These are phyloP conservation scores for Penicillium cinerascens DNA, from an alignment of 495 filamentous ascomycete species.

Conservation along the genomic window DNA sequence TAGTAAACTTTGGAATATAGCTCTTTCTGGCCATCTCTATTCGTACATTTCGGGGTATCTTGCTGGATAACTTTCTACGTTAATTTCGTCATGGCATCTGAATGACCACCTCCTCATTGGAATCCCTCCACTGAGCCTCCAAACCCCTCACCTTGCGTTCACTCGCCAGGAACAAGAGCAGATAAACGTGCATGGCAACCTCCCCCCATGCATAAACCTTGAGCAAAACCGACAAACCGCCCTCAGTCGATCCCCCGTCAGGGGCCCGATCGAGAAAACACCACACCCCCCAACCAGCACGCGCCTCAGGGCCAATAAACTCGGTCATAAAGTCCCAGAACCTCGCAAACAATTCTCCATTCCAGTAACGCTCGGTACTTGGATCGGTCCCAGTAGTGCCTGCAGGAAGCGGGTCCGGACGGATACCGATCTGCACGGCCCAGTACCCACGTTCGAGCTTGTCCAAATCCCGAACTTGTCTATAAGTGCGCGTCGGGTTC, in stretches of 20 bases:
- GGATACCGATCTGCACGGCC: constrained; percentile 48
- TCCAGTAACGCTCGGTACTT: constrained; percentile 24
- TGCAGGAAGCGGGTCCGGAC: background rate
- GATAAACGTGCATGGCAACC: constrained; percentile 58
- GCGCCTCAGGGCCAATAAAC: constrained; percentile 51
- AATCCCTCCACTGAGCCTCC: constrained; percentile 57
- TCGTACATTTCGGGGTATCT: too few species aligned
- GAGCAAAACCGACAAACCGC: constrained; percentile 16
- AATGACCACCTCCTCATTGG: constrained; percentile 47
- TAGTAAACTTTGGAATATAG: too few species aligned
- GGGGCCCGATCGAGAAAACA: constrained; percentile 35
- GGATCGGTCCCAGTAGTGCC: background rate
- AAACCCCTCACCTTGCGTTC: constrained; percentile 51
- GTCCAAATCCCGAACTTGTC: constrained; percentile 51
- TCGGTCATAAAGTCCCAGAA: constrained; percentile 62
- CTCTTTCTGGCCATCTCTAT: too few species aligned
- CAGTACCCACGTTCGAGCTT: constrained; percentile 67
- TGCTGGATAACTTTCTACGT: too few species aligned
- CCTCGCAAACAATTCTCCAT: constrained; percentile 28
- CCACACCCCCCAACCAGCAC: constrained; percentile 68
- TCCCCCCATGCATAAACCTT: constrained; percentile 67
- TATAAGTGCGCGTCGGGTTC: constrained; percentile 46
- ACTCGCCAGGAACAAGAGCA: constrained; percentile 62
- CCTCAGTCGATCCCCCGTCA: background rate
- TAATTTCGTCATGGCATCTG: constrained; percentile 38